A percentile compares a stretch with the other conserved stretches of the same genome.
These are phyloP conservation scores for Plasmopara muralis DNA, from an alignment of 352 stramenopile species.

Conservation along the genomic window DNA sequence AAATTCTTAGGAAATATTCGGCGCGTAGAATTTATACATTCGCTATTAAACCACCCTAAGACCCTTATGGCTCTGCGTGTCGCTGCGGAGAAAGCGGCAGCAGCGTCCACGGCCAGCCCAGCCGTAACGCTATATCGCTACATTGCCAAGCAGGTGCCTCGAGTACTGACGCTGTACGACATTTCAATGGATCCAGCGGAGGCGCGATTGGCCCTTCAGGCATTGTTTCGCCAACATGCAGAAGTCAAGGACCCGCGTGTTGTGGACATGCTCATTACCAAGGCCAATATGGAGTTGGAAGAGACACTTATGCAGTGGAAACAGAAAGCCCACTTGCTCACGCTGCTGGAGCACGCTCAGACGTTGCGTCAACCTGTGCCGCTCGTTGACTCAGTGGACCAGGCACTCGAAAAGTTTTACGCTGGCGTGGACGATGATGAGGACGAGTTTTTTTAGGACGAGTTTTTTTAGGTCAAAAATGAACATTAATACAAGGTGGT, in stretches of 20 bases:
- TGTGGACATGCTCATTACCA: constrained; percentile 94
- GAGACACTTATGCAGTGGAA: constrained; percentile 98
- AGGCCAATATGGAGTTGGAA: constrained; percentile 98
- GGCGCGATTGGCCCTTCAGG: constrained; percentile 85
- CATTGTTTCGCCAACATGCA: constrained; percentile 92
- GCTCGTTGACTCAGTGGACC: constrained; percentile 36
- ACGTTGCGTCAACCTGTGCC: constrained; percentile 47
- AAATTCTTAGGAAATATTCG: too few species aligned
- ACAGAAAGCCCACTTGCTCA: constrained; percentile 93
- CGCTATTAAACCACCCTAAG: background rate
- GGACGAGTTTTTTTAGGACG: too few species aligned
- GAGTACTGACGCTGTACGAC: constrained; percentile 97
- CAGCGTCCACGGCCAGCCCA: constrained; percentile 42
- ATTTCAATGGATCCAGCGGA: constrained; percentile 91
- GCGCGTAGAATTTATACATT: too few species aligned
- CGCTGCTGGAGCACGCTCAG: constrained; percentile 60
- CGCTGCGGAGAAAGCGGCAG: constrained; percentile 56
- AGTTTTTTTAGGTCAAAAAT: constrained; percentile 17
- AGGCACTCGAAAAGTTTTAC: constrained; percentile 76
- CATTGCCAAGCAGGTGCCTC: constrained; percentile 90
- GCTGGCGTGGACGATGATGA: constrained; percentile 72
- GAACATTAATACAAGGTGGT: constrained; percentile 14
- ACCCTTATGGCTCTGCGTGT: constrained; percentile 68
- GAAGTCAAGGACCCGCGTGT: constrained; percentile 92
- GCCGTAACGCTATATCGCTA: constrained; percentile 85